Evolutionary conservation across 1,284 basidiomycete species (phyloP).

Genomic region (Ustilago vetiveriae): DNA sequence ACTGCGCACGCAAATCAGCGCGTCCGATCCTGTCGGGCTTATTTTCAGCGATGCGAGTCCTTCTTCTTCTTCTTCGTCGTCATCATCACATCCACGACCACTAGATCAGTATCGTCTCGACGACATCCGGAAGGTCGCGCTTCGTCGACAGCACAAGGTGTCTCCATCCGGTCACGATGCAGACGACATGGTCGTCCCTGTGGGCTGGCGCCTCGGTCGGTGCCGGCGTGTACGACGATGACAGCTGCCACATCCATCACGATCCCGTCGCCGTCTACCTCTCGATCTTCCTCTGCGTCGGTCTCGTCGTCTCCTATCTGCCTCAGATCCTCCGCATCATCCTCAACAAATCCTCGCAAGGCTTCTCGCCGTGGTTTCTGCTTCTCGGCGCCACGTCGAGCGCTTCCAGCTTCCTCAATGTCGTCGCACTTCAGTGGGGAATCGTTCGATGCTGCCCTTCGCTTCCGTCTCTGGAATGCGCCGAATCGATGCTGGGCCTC

Average conservation of each 20-base stretch:
- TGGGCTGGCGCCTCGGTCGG: constrained; percentile 30
- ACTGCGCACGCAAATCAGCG: no score
- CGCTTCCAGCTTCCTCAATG: constrained; percentile 68
- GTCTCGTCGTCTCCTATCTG: constrained; percentile 84
- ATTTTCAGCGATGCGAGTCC: no score
- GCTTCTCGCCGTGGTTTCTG: constrained; percentile 92
- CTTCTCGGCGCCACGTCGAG: constrained; percentile 82
- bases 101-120: no score
- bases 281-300: constrained; percentile 78
- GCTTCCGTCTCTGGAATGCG: constrained; percentile 70
- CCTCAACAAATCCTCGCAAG: constrained; percentile 78
- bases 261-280: constrained; percentile 80
- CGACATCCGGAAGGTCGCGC: no score
- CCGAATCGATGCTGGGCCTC: constrained; percentile 84
- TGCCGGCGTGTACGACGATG: constrained; percentile 22
- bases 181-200: constrained; percentile 31
- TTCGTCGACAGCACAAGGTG: neutral
- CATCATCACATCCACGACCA: no score
- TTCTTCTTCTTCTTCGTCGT: no score
- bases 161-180: constrained; percentile 13
- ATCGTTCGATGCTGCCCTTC: constrained; percentile 80
- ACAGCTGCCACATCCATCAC: constrained; percentile 69
- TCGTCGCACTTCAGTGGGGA: constrained; percentile 85
- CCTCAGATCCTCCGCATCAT: constrained; percentile 79
- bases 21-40: no score